Evolutionary conservation across 2,329 filamentous ascomycete genomes (phyloP), one percentile per base, ranked within the genome.

Genomic region (Diatrype stigma): DNA sequence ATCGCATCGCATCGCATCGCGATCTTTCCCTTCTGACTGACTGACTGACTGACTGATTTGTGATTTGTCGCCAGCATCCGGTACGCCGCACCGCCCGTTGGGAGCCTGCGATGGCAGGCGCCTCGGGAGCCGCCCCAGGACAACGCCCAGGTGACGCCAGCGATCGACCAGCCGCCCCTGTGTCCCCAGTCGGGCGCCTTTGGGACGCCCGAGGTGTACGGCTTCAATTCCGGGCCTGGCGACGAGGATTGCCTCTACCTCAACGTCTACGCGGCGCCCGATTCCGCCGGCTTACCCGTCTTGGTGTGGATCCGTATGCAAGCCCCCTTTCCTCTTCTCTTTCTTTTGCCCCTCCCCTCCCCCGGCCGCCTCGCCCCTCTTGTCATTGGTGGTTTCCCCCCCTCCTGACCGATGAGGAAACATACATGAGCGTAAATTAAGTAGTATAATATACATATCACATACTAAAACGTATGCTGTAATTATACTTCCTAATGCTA

Each of bases 231-330:
- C 34, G 59, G 52, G 6, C 56, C 49, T 19, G 63, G 61, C 11
- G 46, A 62, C 42, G 62, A 64, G 52, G 62, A 60, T 35, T 59
- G 58, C 38, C 58, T 61, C 44, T 63, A 55, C 45, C 59, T 74
- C 26, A 71, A 63, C 40, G 62, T 71, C 6, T 69, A 63, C 42
- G 58, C 63, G 3, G 66, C 70, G 16, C 56, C 56, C n/a, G 63
- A 68, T 51, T 67, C 65, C 1, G 64, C 60, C 6, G 53, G 59
- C 12, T 57, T 73, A 8, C 71, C 71, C 1, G 70, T 73, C 8
- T 53, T 71, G 16, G 57, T 73, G 34, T 73, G 65, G 63, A 72
- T 73, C 51, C 70, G 62, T 66, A 62, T 42, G 61, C 47, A 16
- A 60, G 61, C 16, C 55, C 57, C 58, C 58, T 37, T 48, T 51